Base-by-base conservation (phyloP, 2,329 filamentous ascomycete species). In the Alternaria brassicae region DNA sequence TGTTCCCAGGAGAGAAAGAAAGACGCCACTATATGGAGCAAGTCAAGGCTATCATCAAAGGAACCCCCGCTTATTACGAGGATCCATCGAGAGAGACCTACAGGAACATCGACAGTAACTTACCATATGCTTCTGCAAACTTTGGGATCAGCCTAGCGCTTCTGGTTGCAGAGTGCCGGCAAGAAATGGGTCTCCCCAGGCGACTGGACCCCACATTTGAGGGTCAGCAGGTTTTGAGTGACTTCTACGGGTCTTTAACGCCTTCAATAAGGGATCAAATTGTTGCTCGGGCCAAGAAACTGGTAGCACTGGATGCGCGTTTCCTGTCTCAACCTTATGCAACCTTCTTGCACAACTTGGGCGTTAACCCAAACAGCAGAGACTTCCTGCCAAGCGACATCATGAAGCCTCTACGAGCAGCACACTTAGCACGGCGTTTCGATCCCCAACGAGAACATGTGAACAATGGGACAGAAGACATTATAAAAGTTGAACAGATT, bases 381-480 rank as follows among this genome's bases (percentile, higher is more conserved):
- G 56, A 61, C 23, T 19, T 72, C 41, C 60, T 74, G 17, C 67
- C 71, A 12, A 68, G 72, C 50, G 71, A 74, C 34, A 67, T 74
- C 3, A 57, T 72, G 37, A 37, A 66, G 10, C 56, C 66, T 21
- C 57, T 75, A 8, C 66, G 71, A 45, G 58, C 57, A n/a, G 65
- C 63, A 37, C 63, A 63, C 4, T 53, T 75, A 13, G 55, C 62
- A 13, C 56, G 36, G 15, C 59, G 62, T 10, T 70, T 70, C 42
- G 42, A 65, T 10, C 44, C 50, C 9, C 39, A 34, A 19, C 47
- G 30, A 36, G 39, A 40, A 28, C 30, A 39, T 9, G 34, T 12
- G n/a, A 21, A 13, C 19, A 30, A 41, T 28, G 37, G 25, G 19
- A 53, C 34, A 17, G 48, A 52, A 19, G 30, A 49, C 19, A 54